These are phyloP conservation scores for Vigna unguiculata DNA, from an alignment of 306 rosid genomes.

Conservation along the genomic window DNA sequence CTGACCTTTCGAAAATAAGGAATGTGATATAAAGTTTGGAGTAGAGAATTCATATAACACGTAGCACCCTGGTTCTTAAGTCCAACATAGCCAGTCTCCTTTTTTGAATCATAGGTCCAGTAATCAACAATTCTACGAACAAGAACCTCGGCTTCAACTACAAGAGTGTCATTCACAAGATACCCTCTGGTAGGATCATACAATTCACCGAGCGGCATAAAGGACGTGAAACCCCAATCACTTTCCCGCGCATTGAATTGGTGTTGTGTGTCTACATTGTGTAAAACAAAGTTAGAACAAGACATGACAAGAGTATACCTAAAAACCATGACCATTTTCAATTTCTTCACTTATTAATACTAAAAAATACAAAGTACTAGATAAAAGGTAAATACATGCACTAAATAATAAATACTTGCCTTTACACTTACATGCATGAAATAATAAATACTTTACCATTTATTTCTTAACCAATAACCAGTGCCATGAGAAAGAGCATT, in stretches of 20 bases:
- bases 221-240: constrained; percentile 97
- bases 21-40: constrained; percentile 85
- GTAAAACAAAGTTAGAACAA: constrained; percentile 44
- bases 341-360: constrained; percentile 13
- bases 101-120: constrained; percentile 87
- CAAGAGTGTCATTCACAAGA: constrained; percentile 74
- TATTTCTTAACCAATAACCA: constrained; percentile 22
- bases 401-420: not conserved
- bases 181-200: constrained; percentile 85
- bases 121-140: constrained; percentile 87
- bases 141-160: constrained; percentile 87
- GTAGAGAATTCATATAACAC: constrained; percentile 91
- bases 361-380: not conserved
- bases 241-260: constrained; percentile 92
- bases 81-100: constrained; percentile 93
- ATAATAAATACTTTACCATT: not conserved
- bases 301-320: constrained; percentile 9
- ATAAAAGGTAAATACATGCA: not conserved
- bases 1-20: constrained; percentile 90
- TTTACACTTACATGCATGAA: not conserved
- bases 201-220: constrained; percentile 87
- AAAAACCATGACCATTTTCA: constrained; percentile 24
- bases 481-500: not conserved
- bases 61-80: constrained; percentile 97
- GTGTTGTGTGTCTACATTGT: constrained; percentile 81